Evolutionary conservation across 257 asterid genomes (phyloP), one percentile per base, ranked within the genome.

Genomic region (Solanum pennellii): DNA sequence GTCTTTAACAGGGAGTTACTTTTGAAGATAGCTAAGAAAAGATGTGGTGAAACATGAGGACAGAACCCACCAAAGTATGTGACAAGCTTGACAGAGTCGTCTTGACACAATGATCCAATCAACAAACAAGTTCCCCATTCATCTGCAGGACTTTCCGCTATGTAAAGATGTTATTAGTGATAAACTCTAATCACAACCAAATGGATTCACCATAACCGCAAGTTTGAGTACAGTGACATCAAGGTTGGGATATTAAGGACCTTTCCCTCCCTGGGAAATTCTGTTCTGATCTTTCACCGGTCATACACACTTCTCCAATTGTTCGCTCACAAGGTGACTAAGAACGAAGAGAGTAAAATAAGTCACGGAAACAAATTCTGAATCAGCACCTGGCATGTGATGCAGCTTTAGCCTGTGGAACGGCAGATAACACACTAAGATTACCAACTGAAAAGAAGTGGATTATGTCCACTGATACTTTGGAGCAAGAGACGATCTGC

Each of bases 21-120:
- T 93, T 94, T 6, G 98, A 96, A 33, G 97, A 96, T n/a, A 77
- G 92, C 10, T 98, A 94, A 87, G 98, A 96, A 16, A 94, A 94
- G 87, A 93, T 94, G 99, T 88, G 98, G 74, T 82, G 91, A 15
- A 96, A 96, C 86, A 92, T 91, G 27, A 91, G 95, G 83, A 94
- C 94, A n/a, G 98, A 98, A 10, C 82, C 86, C 93, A 2, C 98
- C 95, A 0, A 96, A 94, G 84, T 92, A 72, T 25, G 33, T 90
- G 86, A 91, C 92, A 14, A 88, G 83, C 76, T 74, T 92, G 86
- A 88, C 87, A 21, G 89, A 89, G 86, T 86, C 82, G 42, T 92
- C 91, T 72, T 89, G 91, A 90, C 92, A 91, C 27, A 72, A 23
- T 37, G 91, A 91, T 66, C 92, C 89, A 13, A 66, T 76, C 91